These are phyloP conservation scores for Lentinula aciculospora DNA, from an alignment of 768 basidiomycete species.

Conservation along the genomic window DNA sequence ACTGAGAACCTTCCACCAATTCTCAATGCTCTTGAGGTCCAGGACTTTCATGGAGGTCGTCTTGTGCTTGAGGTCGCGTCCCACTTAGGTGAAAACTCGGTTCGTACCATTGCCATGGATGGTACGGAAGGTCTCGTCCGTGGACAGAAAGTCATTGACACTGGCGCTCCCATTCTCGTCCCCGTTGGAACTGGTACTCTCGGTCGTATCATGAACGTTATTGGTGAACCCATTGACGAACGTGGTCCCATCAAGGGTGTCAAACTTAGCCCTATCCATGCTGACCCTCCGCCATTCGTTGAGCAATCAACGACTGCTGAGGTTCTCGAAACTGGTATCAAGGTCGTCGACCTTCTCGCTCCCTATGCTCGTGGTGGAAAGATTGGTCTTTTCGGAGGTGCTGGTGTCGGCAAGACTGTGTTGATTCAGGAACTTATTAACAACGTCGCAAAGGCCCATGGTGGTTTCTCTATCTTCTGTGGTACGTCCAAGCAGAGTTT, in stretches of 20 bases:
- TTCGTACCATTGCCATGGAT: slow-evolving; percentile 99
- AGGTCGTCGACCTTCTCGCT: slow-evolving; percentile 99
- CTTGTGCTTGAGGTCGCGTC: slow-evolving; percentile 99
- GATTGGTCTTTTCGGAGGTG: slow-evolving; percentile 99
- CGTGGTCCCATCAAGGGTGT: slow-evolving; percentile 98
- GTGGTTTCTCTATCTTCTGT: slow-evolving; percentile 99
- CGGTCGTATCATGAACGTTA: slow-evolving; percentile 99
- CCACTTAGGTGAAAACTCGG: slow-evolving; percentile 98
- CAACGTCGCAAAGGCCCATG: slow-evolving; percentile 99
- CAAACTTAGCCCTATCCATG: slow-evolving; percentile 90
- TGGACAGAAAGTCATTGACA: slow-evolving; percentile 95
- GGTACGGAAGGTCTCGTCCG: slow-evolving; percentile 99
- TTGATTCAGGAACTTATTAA: slow-evolving; percentile 99
- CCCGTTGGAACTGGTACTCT: slow-evolving; percentile 94
- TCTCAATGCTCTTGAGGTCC: slow-evolving; percentile 97
- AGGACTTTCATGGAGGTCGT: slow-evolving; percentile 89
- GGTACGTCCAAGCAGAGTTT: slow-evolving; percentile 39
- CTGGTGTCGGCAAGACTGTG: slow-evolving; percentile 99
- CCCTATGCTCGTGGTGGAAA: slow-evolving; percentile 99
- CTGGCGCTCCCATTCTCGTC: slow-evolving; percentile 92
- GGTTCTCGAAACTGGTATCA: slow-evolving; percentile 99
- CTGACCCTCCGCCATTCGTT: slow-evolving; percentile 94
- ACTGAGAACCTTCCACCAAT: slow-evolving; percentile 93
- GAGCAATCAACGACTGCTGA: slow-evolving; percentile 99
- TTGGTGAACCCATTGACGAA: slow-evolving; percentile 99